These are phyloP conservation scores for Pyrenophora teres DNA, from an alignment of 2,329 filamentous ascomycete species.

Conservation along the genomic window DNA sequence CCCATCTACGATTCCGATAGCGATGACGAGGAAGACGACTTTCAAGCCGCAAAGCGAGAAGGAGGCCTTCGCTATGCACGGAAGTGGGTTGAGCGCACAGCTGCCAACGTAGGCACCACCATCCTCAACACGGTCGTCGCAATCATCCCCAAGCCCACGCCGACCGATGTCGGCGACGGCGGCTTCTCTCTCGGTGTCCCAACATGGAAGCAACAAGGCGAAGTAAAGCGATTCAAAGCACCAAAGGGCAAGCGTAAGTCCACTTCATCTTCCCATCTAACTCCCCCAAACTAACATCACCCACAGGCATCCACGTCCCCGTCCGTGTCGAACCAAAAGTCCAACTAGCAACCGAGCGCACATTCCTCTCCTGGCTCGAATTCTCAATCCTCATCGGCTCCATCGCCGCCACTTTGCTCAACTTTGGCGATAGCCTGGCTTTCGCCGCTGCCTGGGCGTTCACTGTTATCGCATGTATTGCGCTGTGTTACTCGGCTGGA, in stretches of 20 bases:
- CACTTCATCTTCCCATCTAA: neutral
- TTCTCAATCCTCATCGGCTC: constrained; percentile 89
- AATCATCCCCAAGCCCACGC: constrained; percentile 48
- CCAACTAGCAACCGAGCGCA: constrained; percentile 93
- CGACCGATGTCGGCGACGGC: constrained; percentile 50
- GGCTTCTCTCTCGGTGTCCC: constrained; percentile 53
- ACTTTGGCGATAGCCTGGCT: constrained; percentile 46
- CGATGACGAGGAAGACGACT: constrained; percentile 73
- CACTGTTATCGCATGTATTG: constrained; percentile 76
- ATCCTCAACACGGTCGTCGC: constrained; percentile 31
- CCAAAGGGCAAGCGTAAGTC: constrained; percentile 70
- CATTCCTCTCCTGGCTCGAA: constrained; percentile 95
- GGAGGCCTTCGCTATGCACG: constrained; percentile 78
- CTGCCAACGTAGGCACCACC: constrained; percentile 52
- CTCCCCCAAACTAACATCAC: constrained; percentile 10
- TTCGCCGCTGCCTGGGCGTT: constrained; percentile 68
- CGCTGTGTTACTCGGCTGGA: constrained; percentile 80
- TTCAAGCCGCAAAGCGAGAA: constrained; percentile 76
- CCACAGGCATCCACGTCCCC: constrained; percentile 82
- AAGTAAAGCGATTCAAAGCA: constrained; percentile 64
- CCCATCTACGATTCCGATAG: constrained; percentile 91
- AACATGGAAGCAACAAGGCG: constrained; percentile 45
- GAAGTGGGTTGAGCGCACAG: constrained; percentile 56
- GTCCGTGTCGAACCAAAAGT: constrained; percentile 97
- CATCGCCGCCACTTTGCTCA: constrained; percentile 49